Base-by-base conservation (phyloP, 208 protist species). In the Trypanosoma scelopori region DNA sequence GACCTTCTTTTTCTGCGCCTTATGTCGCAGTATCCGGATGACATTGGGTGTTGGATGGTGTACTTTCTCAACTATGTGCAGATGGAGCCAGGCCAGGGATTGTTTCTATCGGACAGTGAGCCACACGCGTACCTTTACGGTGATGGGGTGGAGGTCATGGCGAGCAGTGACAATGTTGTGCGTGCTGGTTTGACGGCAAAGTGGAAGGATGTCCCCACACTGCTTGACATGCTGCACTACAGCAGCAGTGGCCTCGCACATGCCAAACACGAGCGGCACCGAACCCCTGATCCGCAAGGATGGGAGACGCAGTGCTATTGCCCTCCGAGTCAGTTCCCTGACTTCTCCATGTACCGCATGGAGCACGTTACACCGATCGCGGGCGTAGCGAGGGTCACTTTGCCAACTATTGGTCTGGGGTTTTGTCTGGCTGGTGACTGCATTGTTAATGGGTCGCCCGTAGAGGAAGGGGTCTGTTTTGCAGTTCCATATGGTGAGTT, bases 71-170 rank as follows among this genome's bases (percentile, higher is more conserved):
- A 99, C 74, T 93, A 97, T 57, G 67, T 99, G 0, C 57, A 82
- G 27, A 66, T 99, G 47, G 45, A 84, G 50, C 97, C 94, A 12
- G 98, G 98, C 7, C 75, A 99, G 63, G 95, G 87, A 13, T 65
- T 99, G 20, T 99, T 99, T 71, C 77, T 99, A 0, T 85, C 74
- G 3, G 87, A 99, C 55, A 98, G 98, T 68, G 94, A 98, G 76
- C 98, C 98, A 7, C 98, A 99, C 78, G 97, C 98, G 16, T 99
- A 99, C 84, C 71, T 99, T 45, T 88, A 65, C 65, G 98, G 96
- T 11, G 96, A 99, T 51, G 94, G 94, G 30, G 86, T 99, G 5
- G 98, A 99, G 76, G 97, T 96, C 65, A 99, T 99, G 98, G 97
- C 97, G 55, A 89, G 85, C 68, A 97, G 85, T 63, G 98, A 99